Evolutionary conservation across 2,329 filamentous ascomycete species (phyloP).

Genomic region (Apiospora aurea): DNA sequence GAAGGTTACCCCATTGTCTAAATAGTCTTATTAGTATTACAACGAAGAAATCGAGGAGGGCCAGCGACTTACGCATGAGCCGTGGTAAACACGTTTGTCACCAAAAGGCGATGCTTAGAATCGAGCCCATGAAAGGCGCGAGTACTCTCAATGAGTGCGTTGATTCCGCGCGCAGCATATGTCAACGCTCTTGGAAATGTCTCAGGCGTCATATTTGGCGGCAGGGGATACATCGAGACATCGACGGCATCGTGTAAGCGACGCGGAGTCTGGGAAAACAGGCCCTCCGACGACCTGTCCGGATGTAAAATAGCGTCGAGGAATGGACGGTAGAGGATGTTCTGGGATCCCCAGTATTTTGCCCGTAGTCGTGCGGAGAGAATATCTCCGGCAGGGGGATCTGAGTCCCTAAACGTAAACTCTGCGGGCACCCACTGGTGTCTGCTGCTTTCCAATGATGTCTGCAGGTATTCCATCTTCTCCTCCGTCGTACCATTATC

Average conservation of each 20-base stretch:
- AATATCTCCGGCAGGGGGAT: slow-evolving; percentile 77
- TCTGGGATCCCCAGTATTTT: slow-evolving; percentile 92
- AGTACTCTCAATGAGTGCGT: slow-evolving; percentile 84
- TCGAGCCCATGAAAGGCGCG: slow-evolving; percentile 76
- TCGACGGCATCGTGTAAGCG: slow-evolving; percentile 30
- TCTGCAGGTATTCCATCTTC: slow-evolving; percentile 55
- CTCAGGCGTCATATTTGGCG: slow-evolving; percentile 49
- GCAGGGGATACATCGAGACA: slow-evolving; percentile 20
- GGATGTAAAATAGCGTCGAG: slow-evolving; percentile 61
- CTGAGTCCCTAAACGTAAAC: slow-evolving; percentile 68
- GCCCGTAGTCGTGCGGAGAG: slow-evolving; percentile 84
- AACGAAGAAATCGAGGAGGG: background rate
- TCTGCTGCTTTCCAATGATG: slow-evolving; percentile 51
- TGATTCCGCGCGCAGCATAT: slow-evolving; percentile 68
- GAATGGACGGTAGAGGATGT: slow-evolving; percentile 88
- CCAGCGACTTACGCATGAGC: slow-evolving; percentile 82
- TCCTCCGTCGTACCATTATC: slow-evolving; percentile 40
- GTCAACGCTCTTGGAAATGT: slow-evolving; percentile 49
- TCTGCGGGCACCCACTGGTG: slow-evolving; percentile 56
- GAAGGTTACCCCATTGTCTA: slow-evolving; percentile 95
- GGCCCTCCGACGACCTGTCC: slow-evolving; percentile 32
- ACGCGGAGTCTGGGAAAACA: slow-evolving; percentile 30
- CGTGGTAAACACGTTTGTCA: slow-evolving; percentile 97
- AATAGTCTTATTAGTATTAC: slow-evolving; percentile 22
- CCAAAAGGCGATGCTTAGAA: slow-evolving; percentile 70